Evolutionary conservation across 2,329 filamentous ascomycete species (phyloP), one percentile per base, ranked within the genome.

Genomic region (Penicillium verrucosum): DNA sequence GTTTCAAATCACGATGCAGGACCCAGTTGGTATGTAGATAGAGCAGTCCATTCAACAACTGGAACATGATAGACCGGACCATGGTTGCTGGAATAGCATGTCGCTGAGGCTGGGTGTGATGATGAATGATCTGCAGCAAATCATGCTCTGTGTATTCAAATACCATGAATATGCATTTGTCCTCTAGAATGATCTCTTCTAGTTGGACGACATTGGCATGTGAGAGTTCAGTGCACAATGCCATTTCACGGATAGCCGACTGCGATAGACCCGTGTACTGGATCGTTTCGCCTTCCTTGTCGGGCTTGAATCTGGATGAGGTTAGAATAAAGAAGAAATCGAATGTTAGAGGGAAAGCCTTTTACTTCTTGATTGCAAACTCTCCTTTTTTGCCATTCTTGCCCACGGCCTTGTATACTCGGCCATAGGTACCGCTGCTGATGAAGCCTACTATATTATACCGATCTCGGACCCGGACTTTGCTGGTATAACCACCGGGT

Each of bases 151-250:
- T 94, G 73, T 96, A 99, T 74, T 97, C 94, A 67, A 99, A 97
- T 2, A 99, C 92, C 89, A 99, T 99, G 77, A 92, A 99, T 73
- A 99, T 97, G 78, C 92, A 97, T 78, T 97, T 97, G 75, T 96
- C 92, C 77, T 99, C 93, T 3, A 99, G 82, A 68, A 99, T 96
- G 68, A 96, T 97, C 76, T 99, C 94, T 60, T 93, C 86, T 1
- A 97, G 85, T 57, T 89, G 86, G 64, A 99, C 93, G 34, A 99
- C 87, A 71, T 97, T 97, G 55, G 85, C 80, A 73, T 99, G 92
- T 57, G 84, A 86, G 27, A 99, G 82, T 72, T 99, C 94, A 37
- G 90, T 94, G 76, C 94, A 99, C 0, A 99, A 81, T 16, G 93
- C 91, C 92, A 99, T 99, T 75, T 99, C 94, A 51, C 94, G 90